These are phyloP conservation scores for Fraxinus anomala DNA, from an alignment of 257 asterid genomes.

Conservation along the genomic window DNA sequence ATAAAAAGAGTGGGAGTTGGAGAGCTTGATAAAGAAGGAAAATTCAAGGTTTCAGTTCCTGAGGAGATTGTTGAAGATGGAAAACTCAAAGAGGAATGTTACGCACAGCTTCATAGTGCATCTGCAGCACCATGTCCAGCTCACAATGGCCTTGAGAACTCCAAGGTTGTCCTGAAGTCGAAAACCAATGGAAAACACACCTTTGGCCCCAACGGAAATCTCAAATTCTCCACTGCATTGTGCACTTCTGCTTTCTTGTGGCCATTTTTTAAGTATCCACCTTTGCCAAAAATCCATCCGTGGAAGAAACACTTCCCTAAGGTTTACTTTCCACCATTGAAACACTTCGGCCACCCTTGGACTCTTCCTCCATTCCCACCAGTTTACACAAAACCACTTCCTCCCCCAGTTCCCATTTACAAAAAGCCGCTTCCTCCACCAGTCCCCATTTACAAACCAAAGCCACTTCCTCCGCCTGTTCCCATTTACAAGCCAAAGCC, in stretches of 20 bases:
- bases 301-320: slow-evolving; percentile 43
- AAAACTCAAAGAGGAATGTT: slow-evolving; percentile 42
- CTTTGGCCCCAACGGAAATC: slow-evolving; percentile 46
- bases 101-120: slow-evolving; percentile 52
- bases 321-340: slow-evolving; percentile 33
- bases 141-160: slow-evolving; percentile 33
- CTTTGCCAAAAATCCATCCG: slow-evolving; percentile 48
- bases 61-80: slow-evolving; percentile 37
- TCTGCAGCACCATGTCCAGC: slow-evolving; percentile 47
- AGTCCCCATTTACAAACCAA: slow-evolving; percentile 32
- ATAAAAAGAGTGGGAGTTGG: slow-evolving; percentile 42
- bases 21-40: slow-evolving; percentile 45
- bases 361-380: slow-evolving; percentile 53
- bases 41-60: slow-evolving; percentile 37
- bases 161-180: slow-evolving; percentile 51
- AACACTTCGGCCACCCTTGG: slow-evolving; percentile 40
- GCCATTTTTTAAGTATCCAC: slow-evolving; percentile 65
- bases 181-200: slow-evolving; percentile 39
- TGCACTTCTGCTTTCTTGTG: slow-evolving; percentile 80
- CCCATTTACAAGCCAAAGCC: slow-evolving; percentile 42
- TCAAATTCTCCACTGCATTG: slow-evolving; percentile 64
- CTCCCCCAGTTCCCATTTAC: slow-evolving; percentile 32
- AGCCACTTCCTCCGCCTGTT: slow-evolving; percentile 31
- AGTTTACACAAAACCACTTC: slow-evolving; percentile 26
- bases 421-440: slow-evolving; percentile 29